These are phyloP conservation scores for Phytophthora cajani DNA, from an alignment of 352 stramenopile genomes.

Conservation along the genomic window DNA sequence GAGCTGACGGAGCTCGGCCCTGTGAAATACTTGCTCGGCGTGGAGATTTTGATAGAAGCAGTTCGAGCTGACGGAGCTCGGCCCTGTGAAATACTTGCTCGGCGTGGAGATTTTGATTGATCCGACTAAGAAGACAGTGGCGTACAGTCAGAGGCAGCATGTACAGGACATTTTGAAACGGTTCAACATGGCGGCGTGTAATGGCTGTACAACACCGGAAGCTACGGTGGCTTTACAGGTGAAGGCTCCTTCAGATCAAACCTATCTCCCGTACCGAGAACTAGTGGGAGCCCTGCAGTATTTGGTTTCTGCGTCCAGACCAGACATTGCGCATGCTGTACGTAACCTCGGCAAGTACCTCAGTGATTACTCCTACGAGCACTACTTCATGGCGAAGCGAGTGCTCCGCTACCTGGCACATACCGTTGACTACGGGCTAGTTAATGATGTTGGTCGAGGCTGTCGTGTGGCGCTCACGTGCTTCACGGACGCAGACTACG, in stretches of 20 bases:
- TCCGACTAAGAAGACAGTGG: constrained; percentile 4
- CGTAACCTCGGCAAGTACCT: constrained; percentile 11
- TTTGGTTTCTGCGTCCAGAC: constrained; percentile 15
- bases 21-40: constrained; percentile 24
- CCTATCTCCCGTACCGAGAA: constrained; percentile 15
- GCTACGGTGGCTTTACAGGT: neutral
- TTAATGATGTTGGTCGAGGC: neutral
- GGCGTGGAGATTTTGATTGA: constrained; percentile 18
- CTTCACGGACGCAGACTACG: neutral
- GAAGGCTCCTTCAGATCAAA: neutral
- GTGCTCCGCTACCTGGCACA: constrained; percentile 1
- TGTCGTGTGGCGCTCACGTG: neutral
- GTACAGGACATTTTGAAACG: constrained; percentile 6
- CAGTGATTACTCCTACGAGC: neutral
- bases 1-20: constrained; percentile 17
- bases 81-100: constrained; percentile 22
- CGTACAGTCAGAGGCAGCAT: constrained; percentile 10
- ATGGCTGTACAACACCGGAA: constrained; percentile 3
- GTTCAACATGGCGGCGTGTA: constrained; percentile 15
- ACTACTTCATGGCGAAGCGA: constrained; percentile 11
- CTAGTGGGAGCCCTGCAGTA: constrained; percentile 15
- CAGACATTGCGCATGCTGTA: neutral
- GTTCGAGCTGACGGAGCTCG: constrained; percentile 24
- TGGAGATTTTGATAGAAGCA: constrained; percentile 18
- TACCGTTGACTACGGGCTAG: neutral